These are phyloP conservation scores for Leucosporidium yakuticum DNA, from an alignment of 768 basidiomycete genomes.

Conservation along the genomic window DNA sequence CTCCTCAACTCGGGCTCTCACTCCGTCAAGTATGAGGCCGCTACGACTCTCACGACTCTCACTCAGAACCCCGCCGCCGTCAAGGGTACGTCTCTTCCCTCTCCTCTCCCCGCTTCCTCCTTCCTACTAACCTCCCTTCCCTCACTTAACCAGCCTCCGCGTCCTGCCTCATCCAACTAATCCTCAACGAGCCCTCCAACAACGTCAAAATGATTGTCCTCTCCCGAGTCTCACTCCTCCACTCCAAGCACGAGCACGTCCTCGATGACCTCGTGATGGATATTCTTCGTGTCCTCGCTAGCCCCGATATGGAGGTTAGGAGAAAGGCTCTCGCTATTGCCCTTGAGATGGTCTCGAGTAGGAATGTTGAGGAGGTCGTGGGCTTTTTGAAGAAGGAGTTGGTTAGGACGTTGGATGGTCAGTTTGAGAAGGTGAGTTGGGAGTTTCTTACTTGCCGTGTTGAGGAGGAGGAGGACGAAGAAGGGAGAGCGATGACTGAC, in stretches of 20 bases:
- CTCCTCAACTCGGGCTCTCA: conserved; percentile 81
- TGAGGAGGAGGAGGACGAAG: neutral
- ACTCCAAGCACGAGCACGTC: conserved; percentile 73
- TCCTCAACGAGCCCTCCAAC: conserved; percentile 94
- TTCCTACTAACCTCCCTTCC: neutral
- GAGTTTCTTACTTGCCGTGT: neutral
- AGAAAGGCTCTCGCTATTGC: conserved; percentile 85
- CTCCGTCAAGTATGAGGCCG: conserved; percentile 96
- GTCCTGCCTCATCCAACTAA: conserved; percentile 75
- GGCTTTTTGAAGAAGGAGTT: conserved; percentile 95
- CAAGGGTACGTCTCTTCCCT: conserved; percentile 58
- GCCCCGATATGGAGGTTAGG: conserved; percentile 93
- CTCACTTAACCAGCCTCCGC: conserved; percentile 68
- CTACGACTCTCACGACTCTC: conserved; percentile 83
- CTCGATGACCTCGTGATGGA: conserved; percentile 93
- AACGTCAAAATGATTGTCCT: conserved; percentile 98
- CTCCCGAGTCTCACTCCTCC: conserved; percentile 75
- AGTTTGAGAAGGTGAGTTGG: conserved; percentile 72
- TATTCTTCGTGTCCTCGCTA: conserved; percentile 69
- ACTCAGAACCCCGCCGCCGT: conserved; percentile 94
- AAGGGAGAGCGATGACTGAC: neutral
- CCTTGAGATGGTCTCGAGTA: conserved; percentile 81
- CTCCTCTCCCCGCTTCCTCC: conserved; percentile 1
- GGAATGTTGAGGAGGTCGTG: conserved; percentile 95
- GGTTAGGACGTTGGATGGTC: conserved; percentile 75